Conservation (phyloP, 2,329 filamentous ascomycete species). For the Fonsecaea monophora region DNA sequence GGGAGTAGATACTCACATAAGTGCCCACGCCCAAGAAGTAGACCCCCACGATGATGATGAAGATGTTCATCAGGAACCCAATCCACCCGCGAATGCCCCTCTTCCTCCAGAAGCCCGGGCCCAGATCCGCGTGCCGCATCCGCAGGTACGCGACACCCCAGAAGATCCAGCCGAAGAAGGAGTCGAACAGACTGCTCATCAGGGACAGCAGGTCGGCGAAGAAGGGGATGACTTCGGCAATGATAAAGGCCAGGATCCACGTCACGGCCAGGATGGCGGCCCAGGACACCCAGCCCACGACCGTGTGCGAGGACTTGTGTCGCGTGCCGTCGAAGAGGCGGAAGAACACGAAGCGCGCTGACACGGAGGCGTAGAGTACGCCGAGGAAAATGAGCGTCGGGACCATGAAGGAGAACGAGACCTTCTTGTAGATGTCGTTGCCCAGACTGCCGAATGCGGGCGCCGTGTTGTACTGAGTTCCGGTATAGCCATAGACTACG, state of each 20-base stretch:
- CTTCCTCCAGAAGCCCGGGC: conserved; percentile 49
- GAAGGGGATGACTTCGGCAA: conserved; percentile 92
- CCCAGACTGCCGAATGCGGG: conserved; percentile 87
- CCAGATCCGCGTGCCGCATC: conserved; percentile 52
- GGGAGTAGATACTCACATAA: conserved; percentile 59
- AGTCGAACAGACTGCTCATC: conserved; percentile 80
- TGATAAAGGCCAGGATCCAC: conserved; percentile 90
- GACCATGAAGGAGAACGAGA: conserved; percentile 93
- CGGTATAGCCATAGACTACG: conserved; percentile 66
- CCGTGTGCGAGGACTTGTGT: conserved; percentile 81
- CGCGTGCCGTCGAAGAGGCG: conserved; percentile 79
- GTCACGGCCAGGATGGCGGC: conserved; percentile 70
- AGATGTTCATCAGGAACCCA: conserved; percentile 66
- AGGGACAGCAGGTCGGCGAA: conserved; percentile 73
- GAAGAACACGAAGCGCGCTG: conserved; percentile 90
- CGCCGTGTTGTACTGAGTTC: conserved; percentile 84
- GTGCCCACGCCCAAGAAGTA: conserved; percentile 83
- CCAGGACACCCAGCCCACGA: conserved; percentile 82
- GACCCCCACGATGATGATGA: conserved; percentile 76
- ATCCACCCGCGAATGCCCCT: conserved; percentile 53
- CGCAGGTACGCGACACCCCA: conserved; percentile 61
- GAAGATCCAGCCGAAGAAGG: conserved; percentile 84
- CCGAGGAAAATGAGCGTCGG: conserved; percentile 92
- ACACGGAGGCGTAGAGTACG: conserved; percentile 88
- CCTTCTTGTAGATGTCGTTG: conserved; percentile 78